Evolutionary conservation across 768 basidiomycete genomes (phyloP).

Genomic region (Lentinula sp.): DNA sequence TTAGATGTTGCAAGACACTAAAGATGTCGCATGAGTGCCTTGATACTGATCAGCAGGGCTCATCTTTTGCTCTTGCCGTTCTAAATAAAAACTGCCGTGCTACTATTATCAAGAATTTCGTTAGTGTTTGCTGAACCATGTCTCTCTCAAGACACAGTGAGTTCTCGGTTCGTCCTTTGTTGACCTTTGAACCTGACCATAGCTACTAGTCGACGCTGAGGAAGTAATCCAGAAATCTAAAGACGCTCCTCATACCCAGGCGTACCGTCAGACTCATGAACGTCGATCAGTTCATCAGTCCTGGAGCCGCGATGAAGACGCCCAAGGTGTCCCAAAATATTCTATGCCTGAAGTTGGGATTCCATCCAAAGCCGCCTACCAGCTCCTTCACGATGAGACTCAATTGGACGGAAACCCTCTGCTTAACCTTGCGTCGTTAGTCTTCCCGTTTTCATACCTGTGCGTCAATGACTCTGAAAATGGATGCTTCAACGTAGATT

Average conservation of each 20-base stretch:
- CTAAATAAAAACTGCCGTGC: no score
- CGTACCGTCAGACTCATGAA: neutral
- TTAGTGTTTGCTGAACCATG: neutral
- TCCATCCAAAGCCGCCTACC: constrained; percentile 38
- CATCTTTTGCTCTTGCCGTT: no score
- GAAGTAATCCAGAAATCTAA: constrained; percentile 8
- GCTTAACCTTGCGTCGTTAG: constrained; percentile 61
- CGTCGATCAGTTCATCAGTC: constrained; percentile 4
- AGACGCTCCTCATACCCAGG: neutral
- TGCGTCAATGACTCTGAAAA: neutral
- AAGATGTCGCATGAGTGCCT: neutral
- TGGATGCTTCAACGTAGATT: constrained; percentile 21
- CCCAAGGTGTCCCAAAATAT: constrained; percentile 35
- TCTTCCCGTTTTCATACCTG: constrained; percentile 9
- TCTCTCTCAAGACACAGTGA: constrained; percentile 6
- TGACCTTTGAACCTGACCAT: neutral
- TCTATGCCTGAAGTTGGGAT: constrained; percentile 37
- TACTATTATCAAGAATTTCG: no score
- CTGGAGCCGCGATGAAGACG: constrained; percentile 8
- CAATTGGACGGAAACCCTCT: constrained; percentile 50
- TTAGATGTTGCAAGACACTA: neutral
- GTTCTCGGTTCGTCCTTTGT: neutral
- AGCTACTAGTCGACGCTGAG: neutral
- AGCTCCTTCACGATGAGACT: constrained; percentile 50
- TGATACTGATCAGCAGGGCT: no score